phyloP scores from a whole-genome alignment of 75 land plant species.

The Larix kaempferi region DNA sequence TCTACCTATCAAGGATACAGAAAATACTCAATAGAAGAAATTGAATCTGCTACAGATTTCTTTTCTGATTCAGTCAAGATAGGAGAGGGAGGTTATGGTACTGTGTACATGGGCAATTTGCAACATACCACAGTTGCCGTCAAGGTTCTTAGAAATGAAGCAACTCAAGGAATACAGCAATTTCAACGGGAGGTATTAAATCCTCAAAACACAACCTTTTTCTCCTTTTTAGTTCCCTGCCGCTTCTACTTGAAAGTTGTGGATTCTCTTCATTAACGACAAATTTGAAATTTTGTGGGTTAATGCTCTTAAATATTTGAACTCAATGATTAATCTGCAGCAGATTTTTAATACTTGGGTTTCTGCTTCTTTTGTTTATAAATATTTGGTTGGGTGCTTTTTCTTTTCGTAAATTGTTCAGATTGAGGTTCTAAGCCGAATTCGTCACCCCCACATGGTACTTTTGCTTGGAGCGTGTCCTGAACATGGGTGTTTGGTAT shows the following conservation, averaged over 20 bases:
- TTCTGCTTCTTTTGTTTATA: background rate
- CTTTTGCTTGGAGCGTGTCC: conserved; percentile 40
- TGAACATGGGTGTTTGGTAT: conserved; percentile 35
- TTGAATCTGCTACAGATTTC: background rate
- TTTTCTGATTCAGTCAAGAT: background rate
- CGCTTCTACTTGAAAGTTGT: no score
- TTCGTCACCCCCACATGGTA: conserved; percentile 44
- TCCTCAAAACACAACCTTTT: no score
- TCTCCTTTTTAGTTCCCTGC: no score
- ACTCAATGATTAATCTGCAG: background rate
- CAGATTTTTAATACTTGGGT: background rate
- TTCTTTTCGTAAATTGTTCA: conserved; percentile 2
- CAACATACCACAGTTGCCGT: background rate
- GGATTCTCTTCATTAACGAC: no score
- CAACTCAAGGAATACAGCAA: background rate
- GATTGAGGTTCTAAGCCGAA: conserved; percentile 43
- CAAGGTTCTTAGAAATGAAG: background rate
- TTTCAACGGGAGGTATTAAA: background rate
- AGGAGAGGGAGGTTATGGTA: background rate
- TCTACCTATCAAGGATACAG: conserved; percentile 20
- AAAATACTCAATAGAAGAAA: background rate
- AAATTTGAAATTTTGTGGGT: no score
- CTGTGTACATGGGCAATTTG: background rate
- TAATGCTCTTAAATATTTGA: no score
- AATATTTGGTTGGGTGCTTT: background rate